Evolutionary conservation across 1,284 basidiomycete species (phyloP), one percentile per base, ranked within the genome.

Genomic region (Ceratobasidium sp.): DNA sequence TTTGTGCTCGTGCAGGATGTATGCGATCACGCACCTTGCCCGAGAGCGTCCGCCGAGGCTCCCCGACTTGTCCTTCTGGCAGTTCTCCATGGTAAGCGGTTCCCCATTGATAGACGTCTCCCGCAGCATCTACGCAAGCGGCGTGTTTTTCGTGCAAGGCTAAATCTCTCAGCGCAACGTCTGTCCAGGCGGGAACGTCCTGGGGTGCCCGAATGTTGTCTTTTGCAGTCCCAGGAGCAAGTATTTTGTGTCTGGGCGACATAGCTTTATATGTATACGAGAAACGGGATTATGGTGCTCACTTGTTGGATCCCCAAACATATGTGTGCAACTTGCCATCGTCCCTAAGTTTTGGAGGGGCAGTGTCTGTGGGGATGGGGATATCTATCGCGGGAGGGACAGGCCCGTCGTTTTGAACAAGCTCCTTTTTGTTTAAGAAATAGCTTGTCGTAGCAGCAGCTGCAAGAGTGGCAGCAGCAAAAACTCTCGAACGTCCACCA

Each of bases 71-170:
- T 60, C 75, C 74, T 7, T 75, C 76, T 11, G 79, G 25, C 21
- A 79, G 77, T 12, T 79, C 79, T 30, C 82, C 83, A 74, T 84
- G 85, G 78, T 87, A 92, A 0, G 86, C 87, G 56, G 84, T 83
- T 0, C 93, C 93, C 94, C 94, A 96, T 77, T 95, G 92, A 80
- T 94, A 93, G 1, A 94, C 87, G 77, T 98, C 92, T 28, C 96
- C 96, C 51, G 86, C 84, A 2, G 88, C 89, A 79, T 96, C 93
- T n/a, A 95, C 87, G 74, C 90, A 92, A 3, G 91, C 92, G 1
- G 88, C 93, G 76, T 94, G 91, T 54, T 83, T 84, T 76, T 88
- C 86, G 53, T 92, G 88, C 21, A 96, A 80, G 6, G 85, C 87
- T 36, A 96, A 79, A 79, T 96, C 92, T 21, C 92, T 85, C 30